These are phyloP conservation scores for Eucalyptus leucophloia DNA, from an alignment of 345 rosid genomes.

Conservation along the genomic window DNA sequence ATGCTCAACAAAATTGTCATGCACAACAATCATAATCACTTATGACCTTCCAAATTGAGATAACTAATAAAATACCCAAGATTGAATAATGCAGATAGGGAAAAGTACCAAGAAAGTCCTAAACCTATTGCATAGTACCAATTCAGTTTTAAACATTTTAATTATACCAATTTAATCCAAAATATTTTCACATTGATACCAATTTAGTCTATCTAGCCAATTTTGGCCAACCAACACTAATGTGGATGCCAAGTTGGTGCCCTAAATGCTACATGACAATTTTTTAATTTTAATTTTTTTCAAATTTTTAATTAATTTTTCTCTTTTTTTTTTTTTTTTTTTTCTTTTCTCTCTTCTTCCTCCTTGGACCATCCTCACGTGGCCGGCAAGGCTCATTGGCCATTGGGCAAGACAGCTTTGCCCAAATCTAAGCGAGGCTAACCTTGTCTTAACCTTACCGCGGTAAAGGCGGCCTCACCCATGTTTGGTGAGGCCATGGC, in stretches of 20 bases:
- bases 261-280: too few species aligned
- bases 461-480: rapidly evolving
- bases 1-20: background rate
- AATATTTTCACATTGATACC: rapidly evolving
- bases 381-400: rapidly evolving
- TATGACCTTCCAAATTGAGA: background rate
- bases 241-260: rapidly evolving
- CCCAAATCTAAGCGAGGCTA: too few species aligned
- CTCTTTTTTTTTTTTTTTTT: rapidly evolving
- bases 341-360: too few species aligned
- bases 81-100: background rate
- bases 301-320: too few species aligned
- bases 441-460: rapidly evolving
- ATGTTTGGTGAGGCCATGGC: rapidly evolving
- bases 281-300: too few species aligned
- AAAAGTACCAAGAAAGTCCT: too few species aligned
- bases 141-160: rapidly evolving
- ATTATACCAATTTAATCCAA: too few species aligned
- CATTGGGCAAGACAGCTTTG: rapidly evolving
- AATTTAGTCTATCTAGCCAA: rapidly evolving
- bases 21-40: background rate
- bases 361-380: too few species aligned
- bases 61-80: background rate
- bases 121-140: rapidly evolving
- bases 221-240: rapidly evolving